phyloP scores from a whole-genome alignment of 805 yeast species.

The Pichia deserticola region DNA sequence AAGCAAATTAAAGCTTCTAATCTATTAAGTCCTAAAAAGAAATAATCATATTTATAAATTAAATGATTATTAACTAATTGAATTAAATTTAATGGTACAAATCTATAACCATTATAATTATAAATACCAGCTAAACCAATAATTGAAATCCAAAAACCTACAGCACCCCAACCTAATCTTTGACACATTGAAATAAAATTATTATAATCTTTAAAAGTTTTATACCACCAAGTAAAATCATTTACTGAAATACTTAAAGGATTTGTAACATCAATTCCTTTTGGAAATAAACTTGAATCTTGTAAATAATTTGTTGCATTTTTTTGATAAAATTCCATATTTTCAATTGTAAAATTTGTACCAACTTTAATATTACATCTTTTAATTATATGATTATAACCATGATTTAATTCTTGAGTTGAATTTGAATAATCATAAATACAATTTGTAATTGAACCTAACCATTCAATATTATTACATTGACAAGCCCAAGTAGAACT shows the following conservation, averaged over 20 bases:
- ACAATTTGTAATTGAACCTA: conserved; percentile 38
- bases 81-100: conserved; percentile 1
- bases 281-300: conserved; percentile 23
- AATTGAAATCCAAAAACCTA: conserved; percentile 35
- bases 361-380: conserved; percentile 31
- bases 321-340: conserved; percentile 26
- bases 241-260: conserved; percentile 29
- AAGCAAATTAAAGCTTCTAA: conserved; percentile 23
- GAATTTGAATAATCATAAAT: conserved; percentile 28
- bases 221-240: conserved; percentile 27
- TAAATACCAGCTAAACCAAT: conserved; percentile 26
- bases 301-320: conserved; percentile 27
- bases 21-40: conserved; percentile 14
- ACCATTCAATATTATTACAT: conserved; percentile 36
- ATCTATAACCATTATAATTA: conserved; percentile 15
- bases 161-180: conserved; percentile 39
- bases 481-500: conserved; percentile 30
- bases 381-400: conserved; percentile 30
- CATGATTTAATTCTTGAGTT: conserved; percentile 29
- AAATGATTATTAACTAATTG: conserved; percentile 3
- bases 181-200: conserved; percentile 32
- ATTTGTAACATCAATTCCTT: conserved; percentile 18
- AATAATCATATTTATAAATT: background rate
- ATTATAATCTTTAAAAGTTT: conserved; percentile 31
- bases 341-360: conserved; percentile 28